Percentiles rank a stretch among this genome's conserved stretches.
Evolutionary conservation across 257 asterid species (phyloP).

Genomic region (Scutellaria barbata): DNA sequence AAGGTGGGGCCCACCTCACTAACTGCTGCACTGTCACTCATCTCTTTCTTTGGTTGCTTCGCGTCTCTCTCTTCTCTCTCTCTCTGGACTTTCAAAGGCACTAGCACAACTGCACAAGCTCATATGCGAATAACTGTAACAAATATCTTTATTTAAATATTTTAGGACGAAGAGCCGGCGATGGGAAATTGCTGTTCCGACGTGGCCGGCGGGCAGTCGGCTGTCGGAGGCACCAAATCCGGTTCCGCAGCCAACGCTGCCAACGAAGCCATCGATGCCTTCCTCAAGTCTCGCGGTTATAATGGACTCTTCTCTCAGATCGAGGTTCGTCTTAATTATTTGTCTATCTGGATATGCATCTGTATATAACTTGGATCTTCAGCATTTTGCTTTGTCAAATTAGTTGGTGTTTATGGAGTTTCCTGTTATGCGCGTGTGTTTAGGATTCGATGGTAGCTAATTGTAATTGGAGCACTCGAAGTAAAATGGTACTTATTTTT

Average conservation of each 20-base stretch:
- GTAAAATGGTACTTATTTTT: not conserved
- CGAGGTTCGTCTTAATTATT: slow-evolving; percentile 62
- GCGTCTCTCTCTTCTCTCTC: slow-evolving; percentile 40
- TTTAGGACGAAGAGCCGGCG: slow-evolving; percentile 40
- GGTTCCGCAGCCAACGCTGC: slow-evolving; percentile 49
- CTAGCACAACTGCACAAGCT: not conserved
- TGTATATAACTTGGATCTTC: slow-evolving; percentile 13
- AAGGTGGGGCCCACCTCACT: slow-evolving; percentile 34
- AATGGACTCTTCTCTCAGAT: slow-evolving; percentile 87
- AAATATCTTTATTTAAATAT: slow-evolving; percentile 13
- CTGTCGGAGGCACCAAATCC: slow-evolving; percentile 75
- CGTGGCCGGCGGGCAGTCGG: slow-evolving; percentile 76
- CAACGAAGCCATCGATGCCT: slow-evolving; percentile 85
- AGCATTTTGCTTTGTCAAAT: slow-evolving; percentile 32
- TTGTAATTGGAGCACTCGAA: slow-evolving; percentile 27
- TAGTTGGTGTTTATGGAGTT: slow-evolving; percentile 9
- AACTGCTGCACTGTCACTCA: slow-evolving; percentile 32
- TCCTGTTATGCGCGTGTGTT: not conserved
- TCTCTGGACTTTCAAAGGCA: slow-evolving; percentile 29
- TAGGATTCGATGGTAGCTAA: slow-evolving; percentile 34
- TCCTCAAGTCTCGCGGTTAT: slow-evolving; percentile 82
- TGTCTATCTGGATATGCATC: slow-evolving; percentile 20
- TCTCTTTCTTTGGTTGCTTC: slow-evolving; percentile 29
- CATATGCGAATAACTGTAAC: not conserved
- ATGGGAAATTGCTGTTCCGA: slow-evolving; percentile 99